Evolutionary conservation across 352 stramenopile species (phyloP).

Genomic region (Peronospora belbahrii): DNA sequence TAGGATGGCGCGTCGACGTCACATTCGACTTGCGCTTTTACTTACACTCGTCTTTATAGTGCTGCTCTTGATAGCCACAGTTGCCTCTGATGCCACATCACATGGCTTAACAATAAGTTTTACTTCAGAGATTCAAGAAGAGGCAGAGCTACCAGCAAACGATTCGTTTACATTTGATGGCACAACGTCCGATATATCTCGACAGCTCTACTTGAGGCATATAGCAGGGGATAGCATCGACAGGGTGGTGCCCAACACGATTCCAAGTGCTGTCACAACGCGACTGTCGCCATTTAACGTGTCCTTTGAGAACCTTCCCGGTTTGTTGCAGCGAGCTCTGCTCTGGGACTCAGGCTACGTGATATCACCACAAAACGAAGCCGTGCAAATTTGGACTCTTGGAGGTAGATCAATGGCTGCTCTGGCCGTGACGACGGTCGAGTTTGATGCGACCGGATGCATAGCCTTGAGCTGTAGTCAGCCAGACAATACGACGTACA

Average conservation of each 20-base stretch:
- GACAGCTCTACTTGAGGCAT: slow-evolving; percentile 25
- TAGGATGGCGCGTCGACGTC: too few species aligned
- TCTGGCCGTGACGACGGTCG: slow-evolving; percentile 20
- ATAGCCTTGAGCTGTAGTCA: slow-evolving; percentile 24
- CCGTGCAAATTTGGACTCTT: slow-evolving; percentile 29
- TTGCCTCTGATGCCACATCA: too few species aligned
- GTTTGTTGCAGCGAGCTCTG: slow-evolving; percentile 26
- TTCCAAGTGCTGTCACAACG: slow-evolving; percentile 11
- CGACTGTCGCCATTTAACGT: slow-evolving; percentile 13
- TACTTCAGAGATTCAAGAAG: slow-evolving; percentile 8
- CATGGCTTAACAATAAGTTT: too few species aligned
- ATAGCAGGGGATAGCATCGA: slow-evolving; percentile 13
- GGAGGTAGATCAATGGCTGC: slow-evolving; percentile 22
- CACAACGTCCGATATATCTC: slow-evolving; percentile 26
- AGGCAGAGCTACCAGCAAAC: slow-evolving; percentile 10
- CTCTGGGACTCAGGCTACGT: slow-evolving; percentile 33
- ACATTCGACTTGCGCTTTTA: too few species aligned
- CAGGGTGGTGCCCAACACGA: slow-evolving; percentile 10
- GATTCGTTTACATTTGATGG: slow-evolving; percentile 29
- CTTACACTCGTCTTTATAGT: too few species aligned
- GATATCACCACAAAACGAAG: slow-evolving; percentile 21
- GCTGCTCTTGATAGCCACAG: too few species aligned
- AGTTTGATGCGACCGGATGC: slow-evolving; percentile 28
- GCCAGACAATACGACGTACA: slow-evolving; percentile 13
- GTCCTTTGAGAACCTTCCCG: slow-evolving; percentile 18